Base-by-base conservation (phyloP, 441 rosid genomes). In the Sinapis alba region DNA sequence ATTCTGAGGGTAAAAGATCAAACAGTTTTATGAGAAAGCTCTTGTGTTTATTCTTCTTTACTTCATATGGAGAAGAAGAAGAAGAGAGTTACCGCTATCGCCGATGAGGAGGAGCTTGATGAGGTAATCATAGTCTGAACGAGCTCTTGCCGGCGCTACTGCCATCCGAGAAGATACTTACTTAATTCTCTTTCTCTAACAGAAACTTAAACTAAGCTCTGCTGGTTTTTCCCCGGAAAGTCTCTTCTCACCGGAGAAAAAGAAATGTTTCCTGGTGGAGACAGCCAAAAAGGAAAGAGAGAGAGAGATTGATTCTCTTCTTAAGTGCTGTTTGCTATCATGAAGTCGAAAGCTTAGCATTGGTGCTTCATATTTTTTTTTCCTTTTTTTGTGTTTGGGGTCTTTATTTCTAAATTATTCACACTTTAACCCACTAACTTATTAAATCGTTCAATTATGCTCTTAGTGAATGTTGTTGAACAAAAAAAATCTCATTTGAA, bases 81-180 rank as follows among this genome's bases (percentile, higher is more conserved):
- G 20, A 3, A 54, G 70, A 65, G 62, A 59, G 38, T 38, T 65
- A 69, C 82, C 82, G 59, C 82, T 79, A 69, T 79, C 82, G 50
- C 82, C 82, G 68, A 79, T 79, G 68, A 79, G 82, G 65, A 79
- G 82, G 26, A 79, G 79, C 72, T 79, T 79, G 73, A 79, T 65
- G 67, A 79, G 79, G 75, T 74, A 79, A 64, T 79, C 82, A 58
- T 79, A 79, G 62, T 79, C 82, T 16, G 82, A 65, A 59, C 82
- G 82, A 70, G 82, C 82, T 79, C 82, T 79, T 26, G 69, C 64
- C 32, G 82, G 76, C 27, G 82, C 74, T 47, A 58, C 82, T 6
- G 79, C 82, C 82, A 79, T 79, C 53, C 32, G 4, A 66, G 68
- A 67, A 61, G 66, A 24, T 9, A 2, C 1, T 5, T 2, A 9